These are phyloP conservation scores for Metarhizium sp. DNA, from an alignment of 2,329 filamentous ascomycete genomes.

Conservation along the genomic window DNA sequence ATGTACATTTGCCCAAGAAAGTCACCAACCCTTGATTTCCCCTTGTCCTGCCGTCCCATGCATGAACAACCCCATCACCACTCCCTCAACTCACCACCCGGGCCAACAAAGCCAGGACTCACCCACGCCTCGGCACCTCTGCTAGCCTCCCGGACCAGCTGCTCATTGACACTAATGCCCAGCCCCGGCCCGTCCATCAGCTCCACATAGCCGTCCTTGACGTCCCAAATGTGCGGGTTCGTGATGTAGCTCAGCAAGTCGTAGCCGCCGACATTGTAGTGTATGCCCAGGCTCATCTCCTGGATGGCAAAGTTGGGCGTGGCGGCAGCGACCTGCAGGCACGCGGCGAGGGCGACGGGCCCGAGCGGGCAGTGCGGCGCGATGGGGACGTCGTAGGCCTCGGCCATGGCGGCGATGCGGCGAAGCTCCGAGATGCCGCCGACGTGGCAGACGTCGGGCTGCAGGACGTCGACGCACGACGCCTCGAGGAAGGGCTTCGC, in stretches of 20 bases:
- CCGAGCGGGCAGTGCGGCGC: too few species aligned
- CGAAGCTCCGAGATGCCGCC: conserved; percentile 65
- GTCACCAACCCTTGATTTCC: too few species aligned
- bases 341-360: too few species aligned
- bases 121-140: too few species aligned
- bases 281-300: too few species aligned
- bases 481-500: conserved; percentile 53
- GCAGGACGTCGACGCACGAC: conserved; percentile 59
- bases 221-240: conserved; percentile 55
- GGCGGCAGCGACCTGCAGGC: too few species aligned
- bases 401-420: conserved; percentile 45
- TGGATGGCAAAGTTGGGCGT: too few species aligned
- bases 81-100: too few species aligned
- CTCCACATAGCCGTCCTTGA: conserved; percentile 48
- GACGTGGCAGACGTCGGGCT: conserved; percentile 63
- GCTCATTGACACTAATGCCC: too few species aligned
- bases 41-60: neutral
- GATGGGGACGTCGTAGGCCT: conserved; percentile 30
- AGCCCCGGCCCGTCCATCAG: neutral
- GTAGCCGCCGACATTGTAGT: conserved; percentile 38
- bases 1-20: too few species aligned
- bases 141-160: too few species aligned
- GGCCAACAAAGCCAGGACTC: too few species aligned
- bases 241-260: conserved; percentile 59
- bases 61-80: neutral